Conservation (phyloP, 208 protist genomes). For the Leishmania major region DNA sequence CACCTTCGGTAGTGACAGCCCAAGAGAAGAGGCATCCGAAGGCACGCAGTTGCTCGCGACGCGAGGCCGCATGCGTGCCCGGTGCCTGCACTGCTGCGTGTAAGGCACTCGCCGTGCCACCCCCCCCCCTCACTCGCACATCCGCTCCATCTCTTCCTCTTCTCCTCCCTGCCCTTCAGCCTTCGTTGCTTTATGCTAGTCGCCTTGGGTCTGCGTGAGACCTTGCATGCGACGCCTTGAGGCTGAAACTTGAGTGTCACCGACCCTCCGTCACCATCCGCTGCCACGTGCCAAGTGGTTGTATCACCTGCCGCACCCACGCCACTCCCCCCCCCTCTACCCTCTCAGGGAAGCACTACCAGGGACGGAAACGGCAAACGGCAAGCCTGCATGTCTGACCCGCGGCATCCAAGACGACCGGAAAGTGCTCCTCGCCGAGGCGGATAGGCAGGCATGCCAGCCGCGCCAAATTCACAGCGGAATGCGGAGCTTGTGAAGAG, state of each 20-base stretch:
- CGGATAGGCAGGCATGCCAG: conserved; percentile 12
- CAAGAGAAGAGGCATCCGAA: too few relatives aligned
- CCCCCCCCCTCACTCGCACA: background rate
- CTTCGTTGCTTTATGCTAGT: background rate
- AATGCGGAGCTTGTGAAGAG: conserved; percentile 18
- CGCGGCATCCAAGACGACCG: background rate
- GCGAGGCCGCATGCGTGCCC: background rate
- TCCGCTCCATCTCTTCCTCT: background rate
- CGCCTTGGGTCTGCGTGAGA: background rate
- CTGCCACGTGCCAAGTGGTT: background rate
- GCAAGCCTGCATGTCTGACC: background rate
- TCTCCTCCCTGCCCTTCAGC: background rate
- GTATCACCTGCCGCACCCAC: background rate
- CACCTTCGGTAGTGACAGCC: background rate
- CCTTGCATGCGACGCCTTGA: background rate
- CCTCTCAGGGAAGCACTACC: background rate
- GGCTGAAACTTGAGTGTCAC: background rate
- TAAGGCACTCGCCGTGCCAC: too few relatives aligned
- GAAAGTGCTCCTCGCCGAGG: background rate
- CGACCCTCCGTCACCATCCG: background rate
- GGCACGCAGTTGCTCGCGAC: background rate
- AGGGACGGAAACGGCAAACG: background rate
- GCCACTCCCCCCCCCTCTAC: background rate
- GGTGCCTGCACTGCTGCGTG: background rate
- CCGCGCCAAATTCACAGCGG: conserved; percentile 19